Base-by-base conservation (phyloP, 345 rosid genomes). In the Microcos paniculata region DNA sequence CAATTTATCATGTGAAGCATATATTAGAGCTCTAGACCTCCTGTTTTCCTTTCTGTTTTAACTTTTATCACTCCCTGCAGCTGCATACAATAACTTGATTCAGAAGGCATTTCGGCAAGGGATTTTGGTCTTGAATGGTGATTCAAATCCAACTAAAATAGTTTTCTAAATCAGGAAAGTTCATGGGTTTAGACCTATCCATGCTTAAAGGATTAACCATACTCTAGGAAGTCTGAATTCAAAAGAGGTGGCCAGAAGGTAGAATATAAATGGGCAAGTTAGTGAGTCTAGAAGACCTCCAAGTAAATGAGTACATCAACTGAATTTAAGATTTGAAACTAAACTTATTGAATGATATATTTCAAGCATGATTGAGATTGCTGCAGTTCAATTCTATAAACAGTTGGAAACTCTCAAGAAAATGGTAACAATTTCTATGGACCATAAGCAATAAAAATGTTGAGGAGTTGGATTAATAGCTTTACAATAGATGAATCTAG, bases 401-500 rank as follows among this genome's bases (percentile, higher is more conserved):
- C 43, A 70, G 10, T 24, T 12, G 57, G 30, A 35, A 35, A 40
- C 40, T 64, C 51, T 40, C 11, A 21, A 28, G 42, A 66, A 43
- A 45, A 19, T 15, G 23, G 7, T 2, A 24, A 46, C 1, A 51
- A 49, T 35, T 35, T 35, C 40, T 35, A 35, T 35, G 73, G 18
- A 69, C 43, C 31, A 49, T 19, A 51, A 51, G 42, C 45, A 49
- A 69, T 26, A 51, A 70, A 51, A 51, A 14, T 11, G 26, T 70
- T 11, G 26, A n/a, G 23, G 23, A 33, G n/a, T 51, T n/a, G 73
- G 61, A 51, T 70, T 70, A n/a, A 70, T n/a, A n/a, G 11, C 45
- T 68, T 48, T 68, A 68, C 42, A 68, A 53, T 68, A 52, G 46
- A 70, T 31, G 73, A 51, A 51, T 56, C 63, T 35, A 71, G 45